phyloP scores from a whole-genome alignment of 768 basidiomycete genomes.

The Pholiota microspora region DNA sequence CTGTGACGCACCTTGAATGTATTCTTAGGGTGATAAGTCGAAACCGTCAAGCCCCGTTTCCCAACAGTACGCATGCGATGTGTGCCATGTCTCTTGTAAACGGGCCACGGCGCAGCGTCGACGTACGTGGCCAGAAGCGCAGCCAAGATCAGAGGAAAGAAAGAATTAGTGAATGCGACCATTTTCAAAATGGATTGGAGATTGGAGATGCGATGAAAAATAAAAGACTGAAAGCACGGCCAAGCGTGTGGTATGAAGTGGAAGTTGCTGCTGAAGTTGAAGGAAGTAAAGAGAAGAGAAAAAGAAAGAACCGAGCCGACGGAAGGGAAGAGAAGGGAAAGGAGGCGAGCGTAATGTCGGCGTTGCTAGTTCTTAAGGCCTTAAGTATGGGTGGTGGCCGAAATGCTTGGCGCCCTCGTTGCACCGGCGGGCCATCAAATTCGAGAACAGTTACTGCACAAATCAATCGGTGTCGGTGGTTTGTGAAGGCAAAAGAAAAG shows the following conservation, averaged over 20 bases:
- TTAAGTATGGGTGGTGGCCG: not conserved
- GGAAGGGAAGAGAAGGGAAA: constrained; percentile 4
- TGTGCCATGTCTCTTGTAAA: constrained; percentile 26
- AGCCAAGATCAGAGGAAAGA: constrained; percentile 25
- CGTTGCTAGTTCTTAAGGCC: not conserved
- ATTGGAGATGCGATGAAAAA: constrained; percentile 4
- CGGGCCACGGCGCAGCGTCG: constrained; percentile 32
- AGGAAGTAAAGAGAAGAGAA: constrained; percentile 8
- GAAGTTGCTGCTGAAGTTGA: too few relatives aligned
- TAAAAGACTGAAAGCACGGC: constrained; percentile 11
- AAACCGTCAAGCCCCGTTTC: constrained; percentile 19
- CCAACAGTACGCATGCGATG: constrained; percentile 28
- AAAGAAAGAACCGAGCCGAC: constrained; percentile 4
- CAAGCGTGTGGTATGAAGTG: constrained; percentile 8
- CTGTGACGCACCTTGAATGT: constrained; percentile 19
- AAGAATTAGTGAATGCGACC: constrained; percentile 23
- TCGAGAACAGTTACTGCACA: too few relatives aligned
- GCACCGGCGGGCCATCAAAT: too few relatives aligned
- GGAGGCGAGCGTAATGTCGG: not conserved
- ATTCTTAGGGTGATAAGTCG: constrained; percentile 20
- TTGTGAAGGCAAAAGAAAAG: too few relatives aligned
- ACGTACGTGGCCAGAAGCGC: constrained; percentile 19
- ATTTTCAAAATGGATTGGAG: constrained; percentile 26
- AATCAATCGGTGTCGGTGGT: too few relatives aligned
- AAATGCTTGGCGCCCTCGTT: not conserved